Base-by-base conservation (phyloP, 2,329 filamentous ascomycete species). In the Colletotrichum scovillei region DNA sequence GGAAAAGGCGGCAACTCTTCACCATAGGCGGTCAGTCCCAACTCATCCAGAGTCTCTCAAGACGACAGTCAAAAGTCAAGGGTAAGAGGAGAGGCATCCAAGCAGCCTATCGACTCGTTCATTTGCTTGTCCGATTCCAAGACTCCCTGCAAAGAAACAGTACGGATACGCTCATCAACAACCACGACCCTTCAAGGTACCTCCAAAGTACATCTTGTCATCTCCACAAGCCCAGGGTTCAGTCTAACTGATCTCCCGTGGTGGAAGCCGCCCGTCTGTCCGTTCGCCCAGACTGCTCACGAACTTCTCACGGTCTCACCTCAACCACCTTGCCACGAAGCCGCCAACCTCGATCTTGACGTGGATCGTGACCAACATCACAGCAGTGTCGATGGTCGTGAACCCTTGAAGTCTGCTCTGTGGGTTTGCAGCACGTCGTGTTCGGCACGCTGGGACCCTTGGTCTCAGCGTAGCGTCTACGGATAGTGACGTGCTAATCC, bases 1-100 rank as follows among this genome's bases (percentile, higher is more conserved):
- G 69, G 64, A 49, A 69, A 59, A 35, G 60, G 69, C 55, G 66
- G 69, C 69, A 59, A 57, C 59, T 69, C 53, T 65, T 69, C 66
- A 69, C 66, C 53, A 55, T 42, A 64, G 60, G 55, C 70, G 42
- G 56, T 42, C n/a, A 24, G 46, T 35, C 46, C 11, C 16, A 49
- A 42, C 38, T 42, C 38, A 42, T 3, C 38, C 38, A 16, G 14
- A 14, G 16, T 6, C 14, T 16, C 38, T 16, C 2, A 8, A 42
- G 5, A 3, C 32, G 32, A 12, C 9, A 42, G 38, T 42, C 42
- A 32, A 26, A 5, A 22, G 28, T 52, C 35, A 69, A 69, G 30
- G 30, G 30, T 32, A 32, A 32, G 26, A 64, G 5, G 26, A 9
- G 62, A 53, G 62, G 46, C 46, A 24, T 16, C n/a, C 38, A 35